These are phyloP conservation scores for Ceratocystis ficicola DNA, from an alignment of 2,329 filamentous ascomycete genomes.

Conservation along the genomic window DNA sequence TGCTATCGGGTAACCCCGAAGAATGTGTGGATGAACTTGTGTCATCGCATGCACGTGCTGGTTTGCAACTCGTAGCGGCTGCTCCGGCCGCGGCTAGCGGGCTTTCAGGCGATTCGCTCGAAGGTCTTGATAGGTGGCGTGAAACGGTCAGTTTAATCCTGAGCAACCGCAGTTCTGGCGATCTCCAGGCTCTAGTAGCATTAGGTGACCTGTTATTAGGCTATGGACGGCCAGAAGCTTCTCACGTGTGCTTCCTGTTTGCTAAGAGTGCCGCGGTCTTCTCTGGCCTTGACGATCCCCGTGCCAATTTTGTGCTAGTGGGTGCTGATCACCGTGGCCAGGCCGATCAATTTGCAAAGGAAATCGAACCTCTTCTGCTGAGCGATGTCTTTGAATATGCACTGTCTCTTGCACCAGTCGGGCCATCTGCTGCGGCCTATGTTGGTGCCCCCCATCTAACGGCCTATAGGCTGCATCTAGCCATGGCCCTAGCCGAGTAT, in stretches of 20 bases:
- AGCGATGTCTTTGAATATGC: conserved; percentile 94
- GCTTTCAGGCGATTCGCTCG: conserved; percentile 52
- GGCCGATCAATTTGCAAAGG: conserved; percentile 59
- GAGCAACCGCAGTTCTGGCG: conserved; percentile 69
- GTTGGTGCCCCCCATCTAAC: conserved; percentile 61
- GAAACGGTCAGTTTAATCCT: conserved; percentile 78
- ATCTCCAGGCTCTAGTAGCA: conserved; percentile 63
- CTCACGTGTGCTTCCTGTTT: conserved; percentile 89
- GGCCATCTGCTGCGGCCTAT: conserved; percentile 40
- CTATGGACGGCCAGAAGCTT: conserved; percentile 82
- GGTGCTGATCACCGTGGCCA: conserved; percentile 69
- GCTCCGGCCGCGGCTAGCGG: conserved; percentile 43
- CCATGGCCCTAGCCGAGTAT: conserved; percentile 68
- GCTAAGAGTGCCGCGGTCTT: conserved; percentile 59
- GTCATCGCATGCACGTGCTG: conserved; percentile 79
- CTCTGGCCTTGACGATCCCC: conserved; percentile 70
- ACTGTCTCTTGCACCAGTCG: conserved; percentile 52
- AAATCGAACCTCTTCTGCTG: conserved; percentile 79
- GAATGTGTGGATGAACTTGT: conserved; percentile 95
- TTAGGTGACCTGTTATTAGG: conserved; percentile 70
- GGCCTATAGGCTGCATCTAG: conserved; percentile 83
- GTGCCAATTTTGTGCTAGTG: conserved; percentile 67
- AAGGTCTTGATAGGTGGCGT: conserved; percentile 84
- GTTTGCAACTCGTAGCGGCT: conserved; percentile 81
- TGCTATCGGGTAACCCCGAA: conserved; percentile 85